Evolutionary conservation across 805 yeast species (phyloP).

Genomic region (Candida sphagnicola): DNA sequence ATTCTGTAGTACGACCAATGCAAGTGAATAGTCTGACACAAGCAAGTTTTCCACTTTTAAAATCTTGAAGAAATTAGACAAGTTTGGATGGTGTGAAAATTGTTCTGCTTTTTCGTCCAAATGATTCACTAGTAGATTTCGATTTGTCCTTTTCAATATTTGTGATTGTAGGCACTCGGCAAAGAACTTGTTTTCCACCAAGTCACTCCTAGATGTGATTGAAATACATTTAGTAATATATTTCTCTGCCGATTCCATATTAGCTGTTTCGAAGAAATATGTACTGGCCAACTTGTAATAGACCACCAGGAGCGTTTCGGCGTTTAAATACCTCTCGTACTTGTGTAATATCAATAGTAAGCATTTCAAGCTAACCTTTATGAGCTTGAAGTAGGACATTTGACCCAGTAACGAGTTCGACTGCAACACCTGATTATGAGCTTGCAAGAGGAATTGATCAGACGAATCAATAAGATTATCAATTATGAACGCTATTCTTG

Average conservation of each 20-base stretch:
- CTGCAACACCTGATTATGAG: slow-evolving; percentile 16
- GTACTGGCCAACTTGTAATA: slow-evolving; percentile 34
- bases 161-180: slow-evolving; percentile 35
- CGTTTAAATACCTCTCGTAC: slow-evolving; percentile 24
- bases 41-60: slow-evolving; percentile 28
- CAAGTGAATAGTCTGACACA: slow-evolving; percentile 20
- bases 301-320: slow-evolving; percentile 27
- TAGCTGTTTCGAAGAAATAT: slow-evolving; percentile 39
- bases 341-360: slow-evolving; percentile 26
- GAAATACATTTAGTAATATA: slow-evolving; percentile 28
- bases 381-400: slow-evolving; percentile 21
- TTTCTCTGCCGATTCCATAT: slow-evolving; percentile 38
- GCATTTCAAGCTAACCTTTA: slow-evolving; percentile 35
- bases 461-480: slow-evolving; percentile 14
- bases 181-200: slow-evolving; percentile 18
- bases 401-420: slow-evolving; percentile 15
- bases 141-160: slow-evolving; percentile 26
- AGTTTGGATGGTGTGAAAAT: slow-evolving; percentile 12
- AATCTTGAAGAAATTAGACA: slow-evolving; percentile 25
- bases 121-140: slow-evolving; percentile 25
- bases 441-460: slow-evolving; percentile 18
- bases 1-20: slow-evolving; percentile 15
- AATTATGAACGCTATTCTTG: slow-evolving; percentile 7
- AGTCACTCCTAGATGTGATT: slow-evolving; percentile 24
- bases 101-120: slow-evolving; percentile 20